phyloP scores from a whole-genome alignment of 805 yeast genomes.

The Candida broadrunensis region DNA sequence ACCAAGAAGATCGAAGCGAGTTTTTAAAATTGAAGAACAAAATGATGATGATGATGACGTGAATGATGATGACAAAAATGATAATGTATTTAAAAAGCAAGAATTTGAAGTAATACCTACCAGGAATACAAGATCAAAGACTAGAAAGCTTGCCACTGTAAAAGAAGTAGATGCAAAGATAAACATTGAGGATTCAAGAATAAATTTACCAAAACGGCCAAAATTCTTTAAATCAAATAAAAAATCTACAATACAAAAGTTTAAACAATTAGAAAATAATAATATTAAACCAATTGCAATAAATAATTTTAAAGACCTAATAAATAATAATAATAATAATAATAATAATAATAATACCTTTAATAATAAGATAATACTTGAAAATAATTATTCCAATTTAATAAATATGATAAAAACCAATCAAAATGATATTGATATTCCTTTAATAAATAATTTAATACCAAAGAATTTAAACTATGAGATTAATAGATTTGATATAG shows the following conservation, averaged over 20 bases:
- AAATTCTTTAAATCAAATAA: neutral
- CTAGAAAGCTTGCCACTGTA: neutral
- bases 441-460: constrained; percentile 18
- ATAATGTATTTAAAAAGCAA: too few relatives aligned
- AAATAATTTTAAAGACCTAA: neutral
- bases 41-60: constrained; percentile 4
- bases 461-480: constrained; percentile 24
- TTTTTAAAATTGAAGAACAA: neutral
- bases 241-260: neutral
- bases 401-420: constrained; percentile 13
- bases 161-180: neutral
- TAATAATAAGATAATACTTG: constrained; percentile 6
- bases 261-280: neutral
- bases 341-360: constrained; percentile 9
- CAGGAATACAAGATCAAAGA: neutral
- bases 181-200: too few relatives aligned
- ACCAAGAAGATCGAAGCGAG: constrained; percentile 12
- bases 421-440: constrained; percentile 16
- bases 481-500: constrained; percentile 13
- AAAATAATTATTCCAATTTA: constrained; percentile 16
- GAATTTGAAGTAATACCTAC: too few relatives aligned
- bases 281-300: neutral
- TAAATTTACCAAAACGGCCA: neutral
- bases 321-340: neutral
- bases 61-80: constrained; percentile 1